Evolutionary conservation across 176 grass and related monocot species (phyloP), one percentile per base, ranked within the genome.

Genomic region (Canna indica): DNA sequence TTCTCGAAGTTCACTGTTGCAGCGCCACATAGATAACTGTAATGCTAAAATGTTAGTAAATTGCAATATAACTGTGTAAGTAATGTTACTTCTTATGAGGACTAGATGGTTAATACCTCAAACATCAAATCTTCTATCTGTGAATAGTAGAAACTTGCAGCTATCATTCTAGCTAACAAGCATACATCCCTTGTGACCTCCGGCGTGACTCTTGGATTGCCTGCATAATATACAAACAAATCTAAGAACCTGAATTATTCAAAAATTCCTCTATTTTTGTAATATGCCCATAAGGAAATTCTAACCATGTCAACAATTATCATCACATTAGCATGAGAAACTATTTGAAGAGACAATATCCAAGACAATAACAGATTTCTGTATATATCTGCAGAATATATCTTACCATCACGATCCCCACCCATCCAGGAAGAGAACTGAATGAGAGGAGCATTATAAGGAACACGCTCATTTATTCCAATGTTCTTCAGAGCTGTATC

Each of bases 91-190:
- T n/a, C 25, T 7, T 32, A 32, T 61, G 3, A 16, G 25, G 12
- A 12, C 10, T 28, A 3, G 25, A 27, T 15, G 1, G 52, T 67
- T 46, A 15, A 47, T 83, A 99, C 94, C 94, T 99, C 90, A 87
- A 99, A 99, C 94, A 99, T 99, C 75, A 99, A 82, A 86, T 99
- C 90, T 87, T 99, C 94, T 64, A 99, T 99, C 82, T 88, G 90
- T 48, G 86, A 89, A 73, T 87, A 93, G 73, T 99, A 99, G 82
- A 99, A 84, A 74, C 91, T 90, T 75, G 86, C 89, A 90, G 89
- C 94, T 87, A 99, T 99, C 80, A 99, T 85, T 80, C 94, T 88
- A 20, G 94, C 86, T 78, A 99, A 80, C 66, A 99, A 93, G 84
- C 94, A 99, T 79, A 99, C 94, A 88, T 99, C 94, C 22, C 94